Base-by-base conservation (phyloP, 192 early-diverging fungal genomes). In the Entomortierella chlamydospora region DNA sequence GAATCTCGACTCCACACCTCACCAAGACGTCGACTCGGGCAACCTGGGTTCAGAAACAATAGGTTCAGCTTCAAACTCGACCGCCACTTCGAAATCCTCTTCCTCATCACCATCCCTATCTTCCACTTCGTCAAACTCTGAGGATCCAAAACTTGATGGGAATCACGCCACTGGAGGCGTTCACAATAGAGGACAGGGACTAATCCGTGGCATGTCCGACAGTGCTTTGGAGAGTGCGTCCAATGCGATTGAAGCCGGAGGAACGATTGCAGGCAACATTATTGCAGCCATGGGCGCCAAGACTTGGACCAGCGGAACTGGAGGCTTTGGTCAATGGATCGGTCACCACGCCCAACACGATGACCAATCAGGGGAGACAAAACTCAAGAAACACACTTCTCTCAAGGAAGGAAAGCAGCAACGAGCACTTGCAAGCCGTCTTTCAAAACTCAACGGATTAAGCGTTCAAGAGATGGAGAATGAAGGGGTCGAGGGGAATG, bases 151-250 rank as follows among this genome's bases (percentile, higher is more conserved):
- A 22, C 26, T 8, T n/a, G 9, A 13, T 12, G n/a, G n/a, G n/a
- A 20, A 51, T 6, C 1, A 51, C 13, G 26, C 2, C 4, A 4
- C 20, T 23, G 30, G 9, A 3, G 41, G 37, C 64, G 54, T 15
- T 17, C 23, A 37, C 43, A 23, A n/a, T 22, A 34, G 18, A 4
- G 49, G 28, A 37, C n/a, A 23, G 11, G 65, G 73, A 9, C 23
- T 78, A 26, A 58, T 78, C 2, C 66, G 74, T 17, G 74, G 74
- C 15, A 78, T 78, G 74, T 78, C 74, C 12, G 74, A 78, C 17
- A 78, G 74, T n/a, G 61, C 59, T 18, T 53, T 61, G 49, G 61
- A 39, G 25, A 51, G 31, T 42, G 52, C 57, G 9, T 58, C 49
- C 9, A 18, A 37, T 23, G 49, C 56, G 42, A 34, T 45, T 28